A percentile compares a stretch with the other conserved stretches of the same genome.
phyloP scores from a whole-genome alignment of 257 asterid species.

The Mentha longifolia region DNA sequence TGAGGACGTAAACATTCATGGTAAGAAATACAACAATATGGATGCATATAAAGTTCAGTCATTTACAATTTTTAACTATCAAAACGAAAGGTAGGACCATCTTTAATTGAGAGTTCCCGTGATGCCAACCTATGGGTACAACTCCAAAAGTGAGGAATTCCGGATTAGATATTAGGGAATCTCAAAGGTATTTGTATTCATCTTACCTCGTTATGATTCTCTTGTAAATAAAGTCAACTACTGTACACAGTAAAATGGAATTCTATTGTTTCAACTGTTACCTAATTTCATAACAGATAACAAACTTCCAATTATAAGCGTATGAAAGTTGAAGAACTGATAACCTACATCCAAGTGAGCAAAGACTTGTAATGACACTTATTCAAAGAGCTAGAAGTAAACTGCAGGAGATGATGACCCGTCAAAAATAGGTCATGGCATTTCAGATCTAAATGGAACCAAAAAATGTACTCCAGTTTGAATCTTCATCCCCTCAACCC shows the following conservation, averaged over 20 bases:
- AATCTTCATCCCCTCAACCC: not conserved
- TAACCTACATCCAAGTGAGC: slow-evolving; percentile 1
- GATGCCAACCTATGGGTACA: not conserved
- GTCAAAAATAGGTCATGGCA: slow-evolving; percentile 5
- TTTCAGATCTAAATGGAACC: slow-evolving; percentile 17
- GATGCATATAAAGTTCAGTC: not conserved
- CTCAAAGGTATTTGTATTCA: not conserved
- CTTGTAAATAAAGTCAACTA: slow-evolving; percentile 1
- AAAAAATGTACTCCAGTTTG: slow-evolving; percentile 2
- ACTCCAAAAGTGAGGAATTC: not conserved
- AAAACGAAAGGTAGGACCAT: slow-evolving; percentile 1
- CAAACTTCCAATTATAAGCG: slow-evolving; percentile 5
- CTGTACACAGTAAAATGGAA: not conserved
- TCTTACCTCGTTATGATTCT: not conserved
- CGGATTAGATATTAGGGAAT: not conserved
- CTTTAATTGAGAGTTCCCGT: not conserved
- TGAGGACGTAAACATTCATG: no score
- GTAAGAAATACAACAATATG: no score
- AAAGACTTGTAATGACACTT: slow-evolving; percentile 19
- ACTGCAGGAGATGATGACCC: slow-evolving; percentile 18
- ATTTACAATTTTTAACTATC: not conserved
- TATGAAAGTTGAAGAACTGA: not conserved
- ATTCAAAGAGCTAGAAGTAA: slow-evolving; percentile 18
- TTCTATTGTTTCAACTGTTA: not conserved
- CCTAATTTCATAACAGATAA: slow-evolving; percentile 18